Evolutionary conservation across 768 basidiomycete genomes (phyloP).

Genomic region (Trametes coccinea): DNA sequence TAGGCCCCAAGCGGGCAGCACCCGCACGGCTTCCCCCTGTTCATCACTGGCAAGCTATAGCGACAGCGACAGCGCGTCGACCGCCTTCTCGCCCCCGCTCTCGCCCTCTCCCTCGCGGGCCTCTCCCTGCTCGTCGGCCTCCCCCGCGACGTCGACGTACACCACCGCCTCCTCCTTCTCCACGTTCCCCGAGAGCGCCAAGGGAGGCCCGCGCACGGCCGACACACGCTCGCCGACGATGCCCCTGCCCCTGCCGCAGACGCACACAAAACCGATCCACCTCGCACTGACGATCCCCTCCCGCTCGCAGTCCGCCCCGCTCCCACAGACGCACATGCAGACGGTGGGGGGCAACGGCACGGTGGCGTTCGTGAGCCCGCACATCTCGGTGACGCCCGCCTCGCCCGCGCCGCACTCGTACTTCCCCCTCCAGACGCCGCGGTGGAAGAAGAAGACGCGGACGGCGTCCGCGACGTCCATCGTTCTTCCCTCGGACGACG

Average conservation of each 20-base stretch:
- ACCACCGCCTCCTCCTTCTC: conserved; percentile 5
- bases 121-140: too few relatives aligned
- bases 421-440: background rate
- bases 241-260: background rate
- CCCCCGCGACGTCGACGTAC: conserved; percentile 5
- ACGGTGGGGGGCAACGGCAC: background rate
- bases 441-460: background rate
- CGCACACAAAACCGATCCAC: conserved; percentile 1
- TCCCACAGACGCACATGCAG: conserved; percentile 1
- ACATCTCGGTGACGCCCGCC: conserved; percentile 21
- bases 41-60: conserved; percentile 11
- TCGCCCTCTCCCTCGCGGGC: background rate
- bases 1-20: background rate
- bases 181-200: conserved; percentile 2
- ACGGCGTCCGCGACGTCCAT: conserved; percentile 16
- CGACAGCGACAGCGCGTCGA: conserved; percentile 7
- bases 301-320: conserved; percentile 12
- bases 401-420: conserved; percentile 1
- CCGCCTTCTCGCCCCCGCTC: background rate
- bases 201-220: background rate
- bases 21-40: background rate
- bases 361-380: conserved; percentile 5
- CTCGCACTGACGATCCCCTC: conserved; percentile 14
- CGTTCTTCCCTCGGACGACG: conserved; percentile 4
- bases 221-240: background rate